A percentile compares a stretch with the other conserved stretches of the same genome.
Conservation (phyloP, 352 stramenopile genomes). For the Phytophthora lateralis region DNA sequence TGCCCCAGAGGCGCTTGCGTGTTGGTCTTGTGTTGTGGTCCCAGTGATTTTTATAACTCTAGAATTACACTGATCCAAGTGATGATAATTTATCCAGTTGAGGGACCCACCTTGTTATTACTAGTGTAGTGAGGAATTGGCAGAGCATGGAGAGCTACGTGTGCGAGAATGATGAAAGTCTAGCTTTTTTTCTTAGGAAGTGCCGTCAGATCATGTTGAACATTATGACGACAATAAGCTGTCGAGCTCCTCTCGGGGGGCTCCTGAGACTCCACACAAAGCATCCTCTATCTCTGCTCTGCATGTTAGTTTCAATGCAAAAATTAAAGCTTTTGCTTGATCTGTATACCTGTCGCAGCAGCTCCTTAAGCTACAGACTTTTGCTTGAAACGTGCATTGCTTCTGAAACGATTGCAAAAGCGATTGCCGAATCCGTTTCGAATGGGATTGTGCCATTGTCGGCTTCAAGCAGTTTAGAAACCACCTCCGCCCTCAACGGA, state of each 20-base stretch:
- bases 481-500: constrained; percentile 5
- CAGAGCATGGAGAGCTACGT: constrained; percentile 1
- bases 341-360: no score
- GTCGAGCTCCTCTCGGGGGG: constrained; percentile 32
- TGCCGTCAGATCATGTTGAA: constrained; percentile 80
- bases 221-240: constrained; percentile 72
- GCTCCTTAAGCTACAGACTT: no score
- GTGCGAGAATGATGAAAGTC: constrained; percentile 65
- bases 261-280: constrained; percentile 57
- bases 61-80: constrained; percentile 79
- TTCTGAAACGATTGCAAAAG: background rate
- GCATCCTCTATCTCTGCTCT: constrained; percentile 1
- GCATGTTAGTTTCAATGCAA: background rate
- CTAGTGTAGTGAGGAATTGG: background rate
- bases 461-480: constrained; percentile 8
- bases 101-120: constrained; percentile 32
- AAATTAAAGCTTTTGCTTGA: no score
- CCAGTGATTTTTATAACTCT: constrained; percentile 53
- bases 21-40: constrained; percentile 5
- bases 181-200: constrained; percentile 76
- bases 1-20: background rate
- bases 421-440: constrained; percentile 1
- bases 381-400: no score
- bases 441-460: constrained; percentile 13
- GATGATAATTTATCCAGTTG: constrained; percentile 64